A percentile compares a stretch with the other conserved stretches of the same genome.
phyloP scores from a whole-genome alignment of 495 filamentous ascomycete genomes.

The Neurospora sp. region DNA sequence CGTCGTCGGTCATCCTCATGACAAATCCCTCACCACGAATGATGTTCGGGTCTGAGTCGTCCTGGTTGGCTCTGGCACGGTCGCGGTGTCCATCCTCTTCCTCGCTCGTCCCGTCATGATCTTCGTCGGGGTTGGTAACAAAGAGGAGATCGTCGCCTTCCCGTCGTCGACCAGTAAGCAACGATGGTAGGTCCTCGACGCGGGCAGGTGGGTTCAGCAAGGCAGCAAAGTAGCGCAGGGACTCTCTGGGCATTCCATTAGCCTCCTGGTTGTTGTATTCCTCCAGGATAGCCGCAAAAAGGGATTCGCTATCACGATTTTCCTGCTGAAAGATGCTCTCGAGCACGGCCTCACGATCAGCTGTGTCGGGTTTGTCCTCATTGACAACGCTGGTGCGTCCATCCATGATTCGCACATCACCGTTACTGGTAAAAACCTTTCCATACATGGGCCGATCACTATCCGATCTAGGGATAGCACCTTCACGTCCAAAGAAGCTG shows the following conservation, averaged over 20 bases:
- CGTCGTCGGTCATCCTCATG: neutral
- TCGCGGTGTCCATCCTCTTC: neutral
- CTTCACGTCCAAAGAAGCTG: conserved; percentile 52
- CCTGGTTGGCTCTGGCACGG: neutral
- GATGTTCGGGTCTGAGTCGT: neutral
- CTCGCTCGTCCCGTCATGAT: conserved; percentile 1
- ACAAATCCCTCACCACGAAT: neutral
- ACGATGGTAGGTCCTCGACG: conserved; percentile 25
- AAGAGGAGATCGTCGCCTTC: conserved; percentile 20
- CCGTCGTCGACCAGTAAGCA: conserved; percentile 25
- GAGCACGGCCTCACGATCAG: conserved; percentile 31
- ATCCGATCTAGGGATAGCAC: conserved; percentile 51
- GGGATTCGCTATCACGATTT: conserved; percentile 15
- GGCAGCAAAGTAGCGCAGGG: conserved; percentile 27
- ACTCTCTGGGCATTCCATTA: conserved; percentile 2
- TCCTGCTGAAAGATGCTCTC: conserved; percentile 27
- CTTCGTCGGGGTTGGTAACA: conserved; percentile 13
- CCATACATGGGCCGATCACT: conserved; percentile 49
- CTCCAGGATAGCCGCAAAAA: conserved; percentile 20
- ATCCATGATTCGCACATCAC: conserved; percentile 54
- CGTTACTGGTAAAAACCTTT: conserved; percentile 47
- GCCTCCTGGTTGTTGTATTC: neutral
- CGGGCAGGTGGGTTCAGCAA: conserved; percentile 32
- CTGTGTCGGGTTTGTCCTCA: conserved; percentile 32
- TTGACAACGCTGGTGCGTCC: conserved; percentile 26